Evolutionary conservation across 2,329 filamentous ascomycete species (phyloP).

Genomic region (Salinomyces thailandicus): DNA sequence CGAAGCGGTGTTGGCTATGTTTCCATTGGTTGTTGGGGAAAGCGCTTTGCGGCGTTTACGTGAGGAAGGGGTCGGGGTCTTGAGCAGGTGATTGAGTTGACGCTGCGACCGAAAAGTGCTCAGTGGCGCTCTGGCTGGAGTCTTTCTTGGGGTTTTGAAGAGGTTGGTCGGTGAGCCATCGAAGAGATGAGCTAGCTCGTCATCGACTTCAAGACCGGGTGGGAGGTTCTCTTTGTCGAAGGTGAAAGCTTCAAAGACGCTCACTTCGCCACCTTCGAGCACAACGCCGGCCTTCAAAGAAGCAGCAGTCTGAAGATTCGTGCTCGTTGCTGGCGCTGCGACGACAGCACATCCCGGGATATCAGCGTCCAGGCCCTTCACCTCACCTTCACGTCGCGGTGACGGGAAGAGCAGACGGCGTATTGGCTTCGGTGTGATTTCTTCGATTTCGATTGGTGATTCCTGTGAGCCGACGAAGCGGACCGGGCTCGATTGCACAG

Average conservation of each 20-base stretch:
- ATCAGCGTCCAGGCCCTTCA: conserved; percentile 50
- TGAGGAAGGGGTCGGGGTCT: conserved; percentile 35
- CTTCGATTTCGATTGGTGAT: conserved; percentile 41
- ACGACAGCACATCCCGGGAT: not conserved
- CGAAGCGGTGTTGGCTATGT: conserved; percentile 15
- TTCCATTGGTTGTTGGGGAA: conserved; percentile 14
- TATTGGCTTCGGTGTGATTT: conserved; percentile 51
- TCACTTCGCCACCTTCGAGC: conserved; percentile 12
- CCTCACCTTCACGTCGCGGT: conserved; percentile 54
- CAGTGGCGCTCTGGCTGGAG: conserved; percentile 48
- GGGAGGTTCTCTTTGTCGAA: conserved; percentile 50
- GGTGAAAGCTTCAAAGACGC: conserved; percentile 28
- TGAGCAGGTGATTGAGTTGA: conserved; percentile 32
- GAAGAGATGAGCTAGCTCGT: conserved; percentile 53
- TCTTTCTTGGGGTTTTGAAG: conserved; percentile 50
- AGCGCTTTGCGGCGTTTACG: conserved; percentile 24
- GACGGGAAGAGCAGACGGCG: conserved; percentile 68
- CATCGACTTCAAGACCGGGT: conserved; percentile 36
- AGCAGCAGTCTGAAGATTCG: conserved; percentile 7
- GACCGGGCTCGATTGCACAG: conserved; percentile 52
- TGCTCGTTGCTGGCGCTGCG: not conserved
- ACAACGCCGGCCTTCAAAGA: conserved; percentile 9
- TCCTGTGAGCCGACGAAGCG: conserved; percentile 39
- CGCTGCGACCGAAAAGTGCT: conserved; percentile 40
- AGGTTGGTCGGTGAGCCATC: conserved; percentile 48